Conservation (phyloP, 2,329 filamentous ascomycete species). For the Lecanicillium sp. region DNA sequence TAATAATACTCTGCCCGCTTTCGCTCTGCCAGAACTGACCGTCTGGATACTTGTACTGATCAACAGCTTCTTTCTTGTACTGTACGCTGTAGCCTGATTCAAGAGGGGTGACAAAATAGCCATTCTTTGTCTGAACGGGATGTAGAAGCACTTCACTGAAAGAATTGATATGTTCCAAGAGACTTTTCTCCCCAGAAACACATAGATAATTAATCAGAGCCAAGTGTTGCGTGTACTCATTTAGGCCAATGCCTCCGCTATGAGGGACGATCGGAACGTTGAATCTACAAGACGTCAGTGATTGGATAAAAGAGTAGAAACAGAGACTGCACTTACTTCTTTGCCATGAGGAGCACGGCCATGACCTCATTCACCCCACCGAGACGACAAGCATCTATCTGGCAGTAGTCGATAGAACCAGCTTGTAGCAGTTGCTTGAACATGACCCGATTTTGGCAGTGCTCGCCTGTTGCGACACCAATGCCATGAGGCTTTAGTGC, state of each 20-base stretch:
- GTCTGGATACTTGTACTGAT: slow-evolving; percentile 2
- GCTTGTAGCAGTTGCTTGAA: slow-evolving; percentile 63
- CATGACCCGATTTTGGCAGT: slow-evolving; percentile 65
- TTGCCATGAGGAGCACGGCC: neutral
- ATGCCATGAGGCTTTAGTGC: slow-evolving; percentile 53
- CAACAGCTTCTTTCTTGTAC: slow-evolving; percentile 6
- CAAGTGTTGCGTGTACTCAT: slow-evolving; percentile 12
- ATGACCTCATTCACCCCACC: slow-evolving; percentile 50
- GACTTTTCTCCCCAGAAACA: slow-evolving; percentile 10
- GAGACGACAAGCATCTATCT: slow-evolving; percentile 61
- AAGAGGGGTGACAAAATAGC: slow-evolving; percentile 9
- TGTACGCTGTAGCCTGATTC: slow-evolving; percentile 11
- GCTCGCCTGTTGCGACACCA: slow-evolving; percentile 63
- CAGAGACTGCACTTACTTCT: slow-evolving; percentile 1
- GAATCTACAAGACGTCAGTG: slow-evolving; percentile 6
- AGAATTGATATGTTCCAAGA: slow-evolving; percentile 10
- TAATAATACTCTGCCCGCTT: slow-evolving; percentile 8
- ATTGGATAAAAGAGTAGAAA: too few relatives aligned
- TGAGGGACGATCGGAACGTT: slow-evolving; percentile 11
- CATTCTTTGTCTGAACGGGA: slow-evolving; percentile 8
- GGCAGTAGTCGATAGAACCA: slow-evolving; percentile 57
- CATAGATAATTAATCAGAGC: slow-evolving; percentile 10
- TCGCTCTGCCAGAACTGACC: slow-evolving; percentile 11
- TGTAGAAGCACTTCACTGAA: slow-evolving; percentile 8
- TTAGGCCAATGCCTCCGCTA: slow-evolving; percentile 11